Evolutionary conservation across 148 eudicot species (phyloP).

Genomic region (Dysphania ambrosioides): DNA sequence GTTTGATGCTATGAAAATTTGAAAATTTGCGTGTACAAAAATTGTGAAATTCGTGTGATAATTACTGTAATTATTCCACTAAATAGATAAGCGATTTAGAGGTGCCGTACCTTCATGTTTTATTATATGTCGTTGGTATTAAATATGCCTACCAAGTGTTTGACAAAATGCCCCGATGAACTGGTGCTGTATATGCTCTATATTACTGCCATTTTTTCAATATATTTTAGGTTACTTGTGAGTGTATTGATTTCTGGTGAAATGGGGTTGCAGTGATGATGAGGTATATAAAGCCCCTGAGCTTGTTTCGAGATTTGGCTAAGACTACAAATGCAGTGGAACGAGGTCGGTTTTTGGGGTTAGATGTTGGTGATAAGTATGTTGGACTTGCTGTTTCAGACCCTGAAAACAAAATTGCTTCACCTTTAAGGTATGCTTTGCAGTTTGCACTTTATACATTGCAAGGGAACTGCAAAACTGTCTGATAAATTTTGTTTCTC

Average conservation of each 20-base stretch:
- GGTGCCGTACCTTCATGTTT: too few species aligned
- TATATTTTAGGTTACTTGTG: not conserved
- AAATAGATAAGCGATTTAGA: too few species aligned
- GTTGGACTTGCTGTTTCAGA: slow-evolving; percentile 89
- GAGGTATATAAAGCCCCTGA: slow-evolving; percentile 67
- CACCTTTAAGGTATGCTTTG: slow-evolving; percentile 61
- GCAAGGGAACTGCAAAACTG: not conserved
- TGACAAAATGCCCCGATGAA: slow-evolving; percentile 20
- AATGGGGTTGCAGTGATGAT: slow-evolving; percentile 28
- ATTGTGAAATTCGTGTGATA: too few species aligned
- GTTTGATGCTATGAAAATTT: too few species aligned
- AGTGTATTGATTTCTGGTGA: not conserved
- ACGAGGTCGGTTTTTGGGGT: slow-evolving; percentile 66
- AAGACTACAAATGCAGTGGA: slow-evolving; percentile 34
- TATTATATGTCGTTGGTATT: too few species aligned
- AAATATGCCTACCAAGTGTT: slow-evolving; percentile 22
- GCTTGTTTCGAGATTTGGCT: slow-evolving; percentile 62
- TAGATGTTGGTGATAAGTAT: slow-evolving; percentile 92
- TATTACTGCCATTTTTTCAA: not conserved
- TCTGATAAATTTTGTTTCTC: not conserved
- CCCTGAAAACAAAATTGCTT: slow-evolving; percentile 56
- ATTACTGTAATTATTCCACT: too few species aligned
- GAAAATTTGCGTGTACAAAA: too few species aligned
- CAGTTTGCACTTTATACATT: not conserved
- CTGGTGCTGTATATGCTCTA: too few species aligned